phyloP scores from a whole-genome alignment of 176 grass and related monocot genomes.

The Phoenix roebelenii region DNA sequence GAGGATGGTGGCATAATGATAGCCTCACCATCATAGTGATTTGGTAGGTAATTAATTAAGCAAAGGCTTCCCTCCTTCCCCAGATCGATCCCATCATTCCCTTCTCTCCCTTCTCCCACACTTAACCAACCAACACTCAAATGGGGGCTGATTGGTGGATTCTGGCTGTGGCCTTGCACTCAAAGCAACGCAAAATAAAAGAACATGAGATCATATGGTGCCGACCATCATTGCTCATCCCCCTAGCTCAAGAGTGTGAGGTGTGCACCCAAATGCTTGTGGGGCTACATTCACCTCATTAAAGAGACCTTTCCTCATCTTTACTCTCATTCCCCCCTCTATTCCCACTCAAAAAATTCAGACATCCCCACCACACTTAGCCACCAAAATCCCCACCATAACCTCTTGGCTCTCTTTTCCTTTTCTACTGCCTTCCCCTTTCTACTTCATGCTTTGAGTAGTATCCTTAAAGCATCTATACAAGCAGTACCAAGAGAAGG shows the following conservation, averaged over 20 bases:
- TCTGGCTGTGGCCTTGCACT: constrained; percentile 34
- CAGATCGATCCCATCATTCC: background rate
- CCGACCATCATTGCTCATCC: constrained; percentile 20
- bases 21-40: constrained; percentile 11
- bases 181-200: constrained; percentile 43
- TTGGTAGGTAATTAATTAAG: constrained; percentile 7
- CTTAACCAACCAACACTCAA: constrained; percentile 30
- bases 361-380: background rate
- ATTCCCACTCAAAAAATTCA: constrained; percentile 13
- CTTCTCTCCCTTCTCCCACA: constrained; percentile 22
- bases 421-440: background rate
- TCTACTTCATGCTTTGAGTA: background rate
- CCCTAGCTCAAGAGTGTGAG: background rate
- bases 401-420: background rate
- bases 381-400: constrained; percentile 8
- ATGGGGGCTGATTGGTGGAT: constrained; percentile 11
- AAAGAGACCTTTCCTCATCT: background rate
- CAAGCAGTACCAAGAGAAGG: constrained; percentile 7
- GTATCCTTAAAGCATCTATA: constrained; percentile 11
- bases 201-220: constrained; percentile 3
- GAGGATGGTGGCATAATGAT: constrained; percentile 1
- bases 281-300: constrained; percentile 14
- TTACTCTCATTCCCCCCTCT: background rate
- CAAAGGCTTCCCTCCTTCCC: background rate
- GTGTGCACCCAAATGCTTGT: constrained; percentile 5